Conservation (phyloP, 108 stramenopile genomes). For the Cyclostephanos invisitatus region DNA sequence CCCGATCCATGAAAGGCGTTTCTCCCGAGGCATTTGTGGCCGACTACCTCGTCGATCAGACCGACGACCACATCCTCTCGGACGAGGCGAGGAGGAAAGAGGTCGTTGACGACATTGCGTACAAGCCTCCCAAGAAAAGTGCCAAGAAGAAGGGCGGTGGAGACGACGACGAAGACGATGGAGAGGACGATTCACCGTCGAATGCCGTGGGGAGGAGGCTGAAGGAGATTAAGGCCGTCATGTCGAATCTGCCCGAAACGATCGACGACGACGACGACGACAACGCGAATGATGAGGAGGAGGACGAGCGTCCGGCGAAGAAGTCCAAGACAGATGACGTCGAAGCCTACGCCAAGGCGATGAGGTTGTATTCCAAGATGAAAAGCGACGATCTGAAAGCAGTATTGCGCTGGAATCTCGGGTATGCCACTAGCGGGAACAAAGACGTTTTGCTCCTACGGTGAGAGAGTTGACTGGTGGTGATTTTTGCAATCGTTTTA, state of each 20-base stretch:
- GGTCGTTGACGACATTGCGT: slow-evolving; percentile 34
- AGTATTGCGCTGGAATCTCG: slow-evolving; percentile 71
- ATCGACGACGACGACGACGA: slow-evolving; percentile 28
- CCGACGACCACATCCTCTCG: slow-evolving; percentile 37
- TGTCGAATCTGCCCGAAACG: slow-evolving; percentile 11
- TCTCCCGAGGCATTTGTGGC: slow-evolving; percentile 51
- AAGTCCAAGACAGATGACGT: slow-evolving; percentile 47
- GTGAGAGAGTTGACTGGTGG: slow-evolving; percentile 9
- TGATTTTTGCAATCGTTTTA: too few species aligned
- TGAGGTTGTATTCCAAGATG: slow-evolving; percentile 44
- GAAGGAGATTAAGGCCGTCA: slow-evolving; percentile 11
- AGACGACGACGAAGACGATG: slow-evolving; percentile 17
- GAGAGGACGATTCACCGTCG: slow-evolving; percentile 6
- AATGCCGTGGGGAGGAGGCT: slow-evolving; percentile 21
- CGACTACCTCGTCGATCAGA: slow-evolving; percentile 51
- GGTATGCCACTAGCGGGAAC: slow-evolving; percentile 57
- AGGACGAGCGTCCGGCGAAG: slow-evolving; percentile 41
- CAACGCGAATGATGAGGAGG: slow-evolving; percentile 18
- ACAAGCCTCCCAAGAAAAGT: slow-evolving; percentile 25
- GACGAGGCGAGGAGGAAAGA: slow-evolving; percentile 22
- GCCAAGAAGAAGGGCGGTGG: slow-evolving; percentile 22
- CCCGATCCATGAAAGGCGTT: slow-evolving; percentile 25
- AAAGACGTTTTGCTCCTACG: slow-evolving; percentile 65
- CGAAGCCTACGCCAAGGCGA: slow-evolving; percentile 31
- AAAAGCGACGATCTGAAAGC: slow-evolving; percentile 70